phyloP scores from a whole-genome alignment of 2,329 filamentous ascomycete genomes.

The Calonectria multiphialidica region DNA sequence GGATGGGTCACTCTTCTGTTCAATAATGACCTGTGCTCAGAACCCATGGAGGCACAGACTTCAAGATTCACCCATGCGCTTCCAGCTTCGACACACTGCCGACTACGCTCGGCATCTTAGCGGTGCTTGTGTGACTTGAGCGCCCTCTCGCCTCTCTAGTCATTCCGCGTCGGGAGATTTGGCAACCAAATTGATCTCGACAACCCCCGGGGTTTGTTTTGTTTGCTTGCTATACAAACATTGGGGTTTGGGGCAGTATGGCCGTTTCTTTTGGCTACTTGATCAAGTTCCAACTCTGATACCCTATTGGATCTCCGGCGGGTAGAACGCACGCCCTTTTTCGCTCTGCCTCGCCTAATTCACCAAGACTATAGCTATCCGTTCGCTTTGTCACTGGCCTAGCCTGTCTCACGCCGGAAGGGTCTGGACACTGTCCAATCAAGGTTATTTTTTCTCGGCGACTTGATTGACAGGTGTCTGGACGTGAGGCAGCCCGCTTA shows the following conservation, averaged over 20 bases:
- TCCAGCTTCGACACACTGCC: neutral
- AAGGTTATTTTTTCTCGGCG: conserved; percentile 26
- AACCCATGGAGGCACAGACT: neutral
- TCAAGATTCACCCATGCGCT: neutral
- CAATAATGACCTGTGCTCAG: neutral
- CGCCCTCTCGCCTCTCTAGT: neutral
- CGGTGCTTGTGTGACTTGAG: neutral
- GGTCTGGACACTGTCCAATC: conserved; percentile 29
- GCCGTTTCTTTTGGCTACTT: neutral
- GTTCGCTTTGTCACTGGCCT: conserved; percentile 27
- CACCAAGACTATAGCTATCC: neutral
- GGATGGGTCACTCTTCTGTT: neutral
- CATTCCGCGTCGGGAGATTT: neutral
- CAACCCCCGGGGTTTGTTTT: neutral
- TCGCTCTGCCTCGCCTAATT: neutral
- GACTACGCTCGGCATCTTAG: neutral
- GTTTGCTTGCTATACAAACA: neutral
- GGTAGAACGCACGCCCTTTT: neutral
- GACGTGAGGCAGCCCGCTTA: conserved; percentile 28
- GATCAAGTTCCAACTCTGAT: too few relatives aligned
- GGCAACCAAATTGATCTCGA: neutral
- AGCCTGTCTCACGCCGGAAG: conserved; percentile 34
- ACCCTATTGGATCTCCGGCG: too few relatives aligned
- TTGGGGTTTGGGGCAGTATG: too few relatives aligned
- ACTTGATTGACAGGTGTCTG: conserved; percentile 31